Evolutionary conservation across 2,329 filamentous ascomycete genomes (phyloP).

Genomic region (Lachnellula hyalina): DNA sequence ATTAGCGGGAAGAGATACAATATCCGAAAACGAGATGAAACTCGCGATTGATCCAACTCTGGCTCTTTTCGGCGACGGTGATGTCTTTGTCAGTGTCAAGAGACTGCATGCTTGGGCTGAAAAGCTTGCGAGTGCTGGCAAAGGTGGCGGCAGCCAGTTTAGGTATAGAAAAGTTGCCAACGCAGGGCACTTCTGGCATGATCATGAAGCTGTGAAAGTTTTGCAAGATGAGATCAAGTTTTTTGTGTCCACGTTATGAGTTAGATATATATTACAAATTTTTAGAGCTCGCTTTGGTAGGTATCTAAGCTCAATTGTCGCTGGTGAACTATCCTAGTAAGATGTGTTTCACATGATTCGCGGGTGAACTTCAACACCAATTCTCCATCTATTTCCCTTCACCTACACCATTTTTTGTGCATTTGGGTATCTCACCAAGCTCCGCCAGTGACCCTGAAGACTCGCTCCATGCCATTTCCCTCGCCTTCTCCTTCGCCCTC

Average conservation of each 20-base stretch:
- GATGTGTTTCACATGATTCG: too few species aligned
- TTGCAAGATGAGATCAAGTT: slow-evolving; percentile 19
- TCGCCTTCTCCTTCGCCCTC: too few species aligned
- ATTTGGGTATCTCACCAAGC: too few species aligned
- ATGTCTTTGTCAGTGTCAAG: slow-evolving; percentile 64
- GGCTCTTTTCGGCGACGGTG: slow-evolving; percentile 68
- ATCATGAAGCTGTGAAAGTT: slow-evolving; percentile 16
- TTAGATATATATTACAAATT: neutral
- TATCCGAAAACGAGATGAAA: slow-evolving; percentile 42
- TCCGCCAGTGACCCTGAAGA: too few species aligned
- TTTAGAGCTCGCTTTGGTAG: too few species aligned
- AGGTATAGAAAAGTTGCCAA: slow-evolving; percentile 39
- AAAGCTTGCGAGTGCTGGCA: slow-evolving; percentile 37
- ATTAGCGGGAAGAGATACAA: slow-evolving; percentile 21
- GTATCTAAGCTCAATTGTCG: too few species aligned
- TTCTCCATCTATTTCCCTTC: too few species aligned
- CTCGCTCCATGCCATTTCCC: too few species aligned
- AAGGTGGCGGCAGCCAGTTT: slow-evolving; percentile 28
- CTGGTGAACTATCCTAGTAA: too few species aligned
- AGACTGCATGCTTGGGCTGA: slow-evolving; percentile 63
- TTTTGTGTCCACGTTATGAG: slow-evolving; percentile 16
- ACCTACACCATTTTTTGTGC: too few species aligned
- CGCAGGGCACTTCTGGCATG: slow-evolving; percentile 49
- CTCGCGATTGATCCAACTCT: slow-evolving; percentile 56
- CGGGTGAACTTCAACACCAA: too few species aligned